Conservation (phyloP, 1,284 basidiomycete genomes). For the Leccinum fallax region DNA sequence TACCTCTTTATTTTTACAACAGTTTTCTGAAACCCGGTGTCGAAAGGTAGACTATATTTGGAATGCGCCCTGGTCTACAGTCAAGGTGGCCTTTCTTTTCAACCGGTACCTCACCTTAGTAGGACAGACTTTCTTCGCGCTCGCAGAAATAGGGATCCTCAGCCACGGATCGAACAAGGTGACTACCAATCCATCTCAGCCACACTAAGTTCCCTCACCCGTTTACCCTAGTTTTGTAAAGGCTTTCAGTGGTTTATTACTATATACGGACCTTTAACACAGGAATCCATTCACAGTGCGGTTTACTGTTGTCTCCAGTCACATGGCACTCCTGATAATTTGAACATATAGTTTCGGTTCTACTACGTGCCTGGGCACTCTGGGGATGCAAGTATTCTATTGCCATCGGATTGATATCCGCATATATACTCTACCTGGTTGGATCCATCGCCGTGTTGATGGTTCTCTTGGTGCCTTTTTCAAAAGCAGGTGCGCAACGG, state of each 20-base stretch:
- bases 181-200: neutral
- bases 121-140: constrained; percentile 2
- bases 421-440: constrained; percentile 8
- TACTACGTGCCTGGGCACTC: constrained; percentile 21
- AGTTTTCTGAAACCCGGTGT: neutral
- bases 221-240: neutral
- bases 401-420: neutral
- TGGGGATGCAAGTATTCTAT: constrained; percentile 12
- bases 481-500: neutral
- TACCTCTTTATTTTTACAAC: neutral
- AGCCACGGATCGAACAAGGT: neutral
- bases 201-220: neutral
- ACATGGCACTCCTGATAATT: neutral
- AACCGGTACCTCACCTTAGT: constrained; percentile 19
- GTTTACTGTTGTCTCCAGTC: neutral
- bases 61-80: constrained; percentile 8
- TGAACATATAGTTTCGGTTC: constrained; percentile 9
- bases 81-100: constrained; percentile 16
- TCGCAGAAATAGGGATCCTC: neutral
- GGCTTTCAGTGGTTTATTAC: neutral
- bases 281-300: constrained; percentile 19
- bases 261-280: constrained; percentile 1
- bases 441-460: neutral
- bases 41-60: constrained; percentile 17
- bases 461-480: neutral